phyloP scores from a whole-genome alignment of 805 yeast genomes.

The Pichia exigua region DNA sequence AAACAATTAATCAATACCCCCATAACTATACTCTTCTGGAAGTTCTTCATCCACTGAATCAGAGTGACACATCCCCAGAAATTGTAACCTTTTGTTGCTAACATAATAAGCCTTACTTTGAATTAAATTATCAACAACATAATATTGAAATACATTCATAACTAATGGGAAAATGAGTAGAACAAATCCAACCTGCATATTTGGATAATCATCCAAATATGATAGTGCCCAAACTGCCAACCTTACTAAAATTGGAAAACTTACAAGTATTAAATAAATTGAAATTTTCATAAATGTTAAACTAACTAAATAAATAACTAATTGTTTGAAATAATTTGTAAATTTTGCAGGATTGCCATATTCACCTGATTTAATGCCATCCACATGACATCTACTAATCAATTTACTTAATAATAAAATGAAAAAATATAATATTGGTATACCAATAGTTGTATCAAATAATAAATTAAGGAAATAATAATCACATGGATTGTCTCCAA shows the following conservation, averaged over 20 bases:
- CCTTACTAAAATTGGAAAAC: slow-evolving; percentile 59
- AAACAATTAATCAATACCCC: not conserved
- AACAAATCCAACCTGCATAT: slow-evolving; percentile 78
- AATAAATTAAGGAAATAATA: slow-evolving; percentile 89
- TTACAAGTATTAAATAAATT: slow-evolving; percentile 48
- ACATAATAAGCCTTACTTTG: slow-evolving; percentile 41
- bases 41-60: slow-evolving; percentile 1
- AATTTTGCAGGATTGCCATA: slow-evolving; percentile 62
- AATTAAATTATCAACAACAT: slow-evolving; percentile 66
- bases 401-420: not conserved
- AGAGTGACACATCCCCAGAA: not conserved
- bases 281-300: slow-evolving; percentile 49
- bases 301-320: slow-evolving; percentile 59
- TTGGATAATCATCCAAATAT: slow-evolving; percentile 79
- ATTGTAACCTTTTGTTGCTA: slow-evolving; percentile 11
- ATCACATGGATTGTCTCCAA: slow-evolving; percentile 67
- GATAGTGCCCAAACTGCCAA: slow-evolving; percentile 68
- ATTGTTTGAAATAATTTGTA: slow-evolving; percentile 62
- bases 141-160: slow-evolving; percentile 67
- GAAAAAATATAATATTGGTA: slow-evolving; percentile 62
- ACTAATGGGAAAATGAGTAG: slow-evolving; percentile 74
- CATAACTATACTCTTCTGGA: not conserved
- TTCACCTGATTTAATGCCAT: slow-evolving; percentile 45
- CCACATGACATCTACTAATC: slow-evolving; percentile 13
- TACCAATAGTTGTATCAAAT: slow-evolving; percentile 90